phyloP scores from a whole-genome alignment of 495 filamentous ascomycete species.

The Penicillium psychrofluorescens region DNA sequence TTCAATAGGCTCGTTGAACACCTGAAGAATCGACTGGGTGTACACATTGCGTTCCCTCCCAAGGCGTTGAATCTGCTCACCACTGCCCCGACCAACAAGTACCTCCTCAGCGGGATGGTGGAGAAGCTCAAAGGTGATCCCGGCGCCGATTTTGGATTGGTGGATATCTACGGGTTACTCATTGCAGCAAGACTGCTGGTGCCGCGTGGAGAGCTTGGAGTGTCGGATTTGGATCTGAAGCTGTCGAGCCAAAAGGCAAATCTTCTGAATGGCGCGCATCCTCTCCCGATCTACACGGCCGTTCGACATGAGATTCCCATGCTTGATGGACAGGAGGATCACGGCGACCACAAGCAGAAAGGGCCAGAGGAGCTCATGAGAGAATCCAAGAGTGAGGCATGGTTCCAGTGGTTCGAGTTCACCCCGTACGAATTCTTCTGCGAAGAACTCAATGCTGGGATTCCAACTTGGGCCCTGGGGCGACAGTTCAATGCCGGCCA shows the following conservation, averaged over 20 bases:
- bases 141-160: constrained; percentile 75
- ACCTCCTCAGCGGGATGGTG: constrained; percentile 76
- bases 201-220: constrained; percentile 71
- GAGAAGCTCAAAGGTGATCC: constrained; percentile 84
- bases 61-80: constrained; percentile 68
- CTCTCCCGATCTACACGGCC: constrained; percentile 88
- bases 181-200: constrained; percentile 78
- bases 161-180: constrained; percentile 85
- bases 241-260: constrained; percentile 74
- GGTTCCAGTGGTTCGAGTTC: constrained; percentile 98
- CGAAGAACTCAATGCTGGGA: constrained; percentile 83
- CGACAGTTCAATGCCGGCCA: constrained; percentile 68
- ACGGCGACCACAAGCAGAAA: constrained; percentile 12
- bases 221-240: constrained; percentile 74
- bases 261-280: constrained; percentile 66
- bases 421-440: constrained; percentile 96
- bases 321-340: constrained; percentile 26
- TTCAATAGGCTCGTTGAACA: constrained; percentile 69
- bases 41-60: constrained; percentile 90
- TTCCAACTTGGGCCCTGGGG: constrained; percentile 90
- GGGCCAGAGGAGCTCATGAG: constrained; percentile 47
- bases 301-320: constrained; percentile 94
- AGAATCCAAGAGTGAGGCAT: constrained; percentile 65
- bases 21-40: constrained; percentile 71
- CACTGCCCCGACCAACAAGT: constrained; percentile 84